A percentile compares a stretch with the other conserved stretches of the same genome.
These are phyloP conservation scores for Tricholoma sp. DNA, from an alignment of 768 basidiomycete species.

Conservation along the genomic window DNA sequence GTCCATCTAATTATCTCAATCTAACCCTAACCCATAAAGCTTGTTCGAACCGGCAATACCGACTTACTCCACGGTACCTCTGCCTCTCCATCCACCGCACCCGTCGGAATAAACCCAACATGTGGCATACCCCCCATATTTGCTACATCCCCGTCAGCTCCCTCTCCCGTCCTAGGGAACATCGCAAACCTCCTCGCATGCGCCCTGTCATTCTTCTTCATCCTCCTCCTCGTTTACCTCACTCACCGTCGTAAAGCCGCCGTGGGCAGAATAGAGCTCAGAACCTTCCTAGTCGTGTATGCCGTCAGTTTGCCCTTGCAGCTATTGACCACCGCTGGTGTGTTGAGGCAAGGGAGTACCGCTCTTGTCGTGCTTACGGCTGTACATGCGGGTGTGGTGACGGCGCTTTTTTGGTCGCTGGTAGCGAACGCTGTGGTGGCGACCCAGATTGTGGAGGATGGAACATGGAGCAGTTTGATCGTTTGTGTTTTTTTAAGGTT, in stretches of 20 bases:
- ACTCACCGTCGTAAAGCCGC: constrained; percentile 76
- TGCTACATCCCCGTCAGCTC: constrained; percentile 35
- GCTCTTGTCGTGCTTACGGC: constrained; percentile 67
- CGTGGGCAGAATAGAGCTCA: constrained; percentile 80
- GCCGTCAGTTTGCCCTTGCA: constrained; percentile 72
- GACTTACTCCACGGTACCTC: constrained; percentile 36
- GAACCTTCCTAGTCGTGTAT: constrained; percentile 61
- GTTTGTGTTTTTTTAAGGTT: constrained; percentile 34
- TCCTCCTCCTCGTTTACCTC: constrained; percentile 50
- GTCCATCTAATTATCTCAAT: no score
- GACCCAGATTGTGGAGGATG: constrained; percentile 92
- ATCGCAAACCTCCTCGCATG: constrained; percentile 84
- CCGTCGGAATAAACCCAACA: constrained; percentile 75
- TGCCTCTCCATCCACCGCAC: constrained; percentile 46
- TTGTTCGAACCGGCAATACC: constrained; percentile 31
- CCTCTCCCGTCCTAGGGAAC: constrained; percentile 50
- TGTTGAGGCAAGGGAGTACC: constrained; percentile 74
- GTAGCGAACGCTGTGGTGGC: constrained; percentile 74
- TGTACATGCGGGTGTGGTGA: constrained; percentile 74
- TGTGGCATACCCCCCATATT: constrained; percentile 74
- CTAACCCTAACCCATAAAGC: not conserved
- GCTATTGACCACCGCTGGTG: constrained; percentile 73
- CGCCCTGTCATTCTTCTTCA: constrained; percentile 61
- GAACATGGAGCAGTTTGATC: constrained; percentile 64
- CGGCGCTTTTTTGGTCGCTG: constrained; percentile 74